Percentiles rank a stretch among this genome's conserved stretches.
phyloP scores from a whole-genome alignment of 805 yeast genomes.

The Candida manassasensis region DNA sequence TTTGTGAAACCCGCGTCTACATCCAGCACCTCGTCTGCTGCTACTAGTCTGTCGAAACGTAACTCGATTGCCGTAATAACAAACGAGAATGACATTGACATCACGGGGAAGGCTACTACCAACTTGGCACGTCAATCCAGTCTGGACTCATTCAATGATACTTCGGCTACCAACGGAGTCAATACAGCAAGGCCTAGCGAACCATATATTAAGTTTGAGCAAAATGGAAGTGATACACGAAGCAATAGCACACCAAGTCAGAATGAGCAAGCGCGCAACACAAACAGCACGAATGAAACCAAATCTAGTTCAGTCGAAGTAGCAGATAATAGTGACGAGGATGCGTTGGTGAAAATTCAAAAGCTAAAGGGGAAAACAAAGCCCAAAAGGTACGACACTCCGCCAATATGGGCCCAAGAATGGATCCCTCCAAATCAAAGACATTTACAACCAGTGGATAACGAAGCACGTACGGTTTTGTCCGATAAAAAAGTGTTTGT shows the following conservation, averaged over 20 bases:
- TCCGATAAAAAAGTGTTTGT: slow-evolving; percentile 28
- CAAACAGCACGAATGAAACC: slow-evolving; percentile 3
- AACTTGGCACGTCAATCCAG: slow-evolving; percentile 20
- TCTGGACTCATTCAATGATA: slow-evolving; percentile 9
- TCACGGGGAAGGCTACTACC: slow-evolving; percentile 36
- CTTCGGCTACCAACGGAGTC: no score
- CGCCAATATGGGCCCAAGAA: slow-evolving; percentile 83
- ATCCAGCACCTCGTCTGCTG: not conserved
- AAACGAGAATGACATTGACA: slow-evolving; percentile 43
- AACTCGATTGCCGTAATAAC: slow-evolving; percentile 30
- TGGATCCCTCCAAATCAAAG: slow-evolving; percentile 45
- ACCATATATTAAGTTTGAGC: no score
- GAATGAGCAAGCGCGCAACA: no score
- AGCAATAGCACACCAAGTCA: no score
- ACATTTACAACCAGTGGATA: slow-evolving; percentile 8
- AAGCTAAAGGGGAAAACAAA: slow-evolving; percentile 28
- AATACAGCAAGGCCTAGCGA: no score
- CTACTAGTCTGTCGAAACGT: slow-evolving; percentile 7
- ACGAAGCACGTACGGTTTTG: slow-evolving; percentile 9
- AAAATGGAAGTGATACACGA: no score
- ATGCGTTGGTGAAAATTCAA: slow-evolving; percentile 24
- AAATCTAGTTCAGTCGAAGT: not conserved
- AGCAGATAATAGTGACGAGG: slow-evolving; percentile 5
- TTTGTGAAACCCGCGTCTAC: slow-evolving; percentile 14
- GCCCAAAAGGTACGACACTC: slow-evolving; percentile 57